Conservation (phyloP, 352 stramenopile species). For the Stephanocyclus meneghinianus region DNA sequence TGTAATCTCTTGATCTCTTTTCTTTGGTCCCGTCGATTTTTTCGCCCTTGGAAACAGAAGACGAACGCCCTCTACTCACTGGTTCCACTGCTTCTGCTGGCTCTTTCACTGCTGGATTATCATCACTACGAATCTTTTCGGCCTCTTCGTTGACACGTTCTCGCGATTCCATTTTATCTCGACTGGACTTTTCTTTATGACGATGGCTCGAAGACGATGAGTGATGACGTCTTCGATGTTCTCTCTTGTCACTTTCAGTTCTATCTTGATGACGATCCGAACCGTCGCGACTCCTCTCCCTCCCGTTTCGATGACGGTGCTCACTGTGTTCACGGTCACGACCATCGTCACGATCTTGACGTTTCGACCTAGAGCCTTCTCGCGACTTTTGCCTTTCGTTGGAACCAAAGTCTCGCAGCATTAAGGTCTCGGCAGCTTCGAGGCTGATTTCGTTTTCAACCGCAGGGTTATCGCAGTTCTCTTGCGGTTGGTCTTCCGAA, state of each 20-base stretch:
- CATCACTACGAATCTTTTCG: not conserved
- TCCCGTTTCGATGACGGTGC: not conserved
- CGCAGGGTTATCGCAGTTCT: not conserved
- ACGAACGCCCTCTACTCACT: not conserved
- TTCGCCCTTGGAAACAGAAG: not conserved
- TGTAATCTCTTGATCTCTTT: not conserved
- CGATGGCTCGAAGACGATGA: conserved; percentile 6
- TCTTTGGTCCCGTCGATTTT: not conserved
- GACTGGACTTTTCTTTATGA: not conserved
- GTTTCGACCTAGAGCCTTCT: too few relatives aligned
- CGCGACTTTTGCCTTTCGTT: conserved; percentile 3
- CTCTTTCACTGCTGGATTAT: not conserved
- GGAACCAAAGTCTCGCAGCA: conserved; percentile 1
- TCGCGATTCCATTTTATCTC: not conserved
- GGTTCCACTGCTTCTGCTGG: not conserved
- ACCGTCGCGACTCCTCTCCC: conserved; percentile 1
- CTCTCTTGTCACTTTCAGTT: conserved; percentile 7
- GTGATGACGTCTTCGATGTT: conserved; percentile 13
- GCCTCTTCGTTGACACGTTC: conserved; percentile 12
- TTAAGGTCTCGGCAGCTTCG: conserved; percentile 2
- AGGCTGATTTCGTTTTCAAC: conserved; percentile 1
- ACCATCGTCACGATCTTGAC: not conserved
- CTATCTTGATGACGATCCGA: conserved; percentile 6
- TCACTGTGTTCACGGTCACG: conserved; percentile 6
- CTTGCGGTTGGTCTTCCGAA: not conserved